phyloP scores from a whole-genome alignment of 2,329 filamentous ascomycete species.

The Ceratocystis albifundus region DNA sequence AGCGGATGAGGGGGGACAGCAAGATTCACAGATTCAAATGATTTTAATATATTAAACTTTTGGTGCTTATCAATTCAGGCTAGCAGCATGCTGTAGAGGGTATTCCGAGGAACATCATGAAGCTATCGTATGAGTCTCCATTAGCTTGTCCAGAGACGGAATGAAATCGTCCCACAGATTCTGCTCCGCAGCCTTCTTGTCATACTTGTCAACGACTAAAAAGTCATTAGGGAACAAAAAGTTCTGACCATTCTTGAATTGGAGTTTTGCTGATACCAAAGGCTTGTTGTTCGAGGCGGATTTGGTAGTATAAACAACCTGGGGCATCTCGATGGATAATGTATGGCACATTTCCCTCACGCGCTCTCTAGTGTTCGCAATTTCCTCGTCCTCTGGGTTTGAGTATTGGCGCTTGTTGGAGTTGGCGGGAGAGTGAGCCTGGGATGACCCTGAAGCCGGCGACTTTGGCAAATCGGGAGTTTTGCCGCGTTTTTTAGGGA shows the following conservation, averaged over 20 bases:
- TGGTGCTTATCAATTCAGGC: neutral
- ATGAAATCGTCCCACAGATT: constrained; percentile 33
- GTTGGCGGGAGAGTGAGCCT: neutral
- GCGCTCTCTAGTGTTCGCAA: neutral
- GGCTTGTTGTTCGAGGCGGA: neutral
- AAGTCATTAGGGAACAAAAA: constrained; percentile 29
- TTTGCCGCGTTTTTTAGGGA: neutral
- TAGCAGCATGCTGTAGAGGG: neutral
- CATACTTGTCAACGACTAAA: constrained; percentile 29
- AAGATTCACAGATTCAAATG: neutral
- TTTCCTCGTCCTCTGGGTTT: neutral
- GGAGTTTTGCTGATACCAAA: neutral
- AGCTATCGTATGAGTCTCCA: neutral
- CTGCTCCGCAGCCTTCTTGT: constrained; percentile 31
- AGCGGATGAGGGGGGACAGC: neutral
- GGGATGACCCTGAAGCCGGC: neutral
- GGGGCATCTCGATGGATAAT: constrained; percentile 1
- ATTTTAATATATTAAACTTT: neutral
- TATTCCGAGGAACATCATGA: neutral
- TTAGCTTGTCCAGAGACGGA: constrained; percentile 21
- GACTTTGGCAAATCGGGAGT: neutral
- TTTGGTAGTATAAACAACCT: neutral
- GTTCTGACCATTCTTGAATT: constrained; percentile 22
- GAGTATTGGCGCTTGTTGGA: neutral
- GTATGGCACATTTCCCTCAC: neutral